Base-by-base conservation (phyloP, 306 rosid genomes). In the Fragaria ananassa region DNA sequence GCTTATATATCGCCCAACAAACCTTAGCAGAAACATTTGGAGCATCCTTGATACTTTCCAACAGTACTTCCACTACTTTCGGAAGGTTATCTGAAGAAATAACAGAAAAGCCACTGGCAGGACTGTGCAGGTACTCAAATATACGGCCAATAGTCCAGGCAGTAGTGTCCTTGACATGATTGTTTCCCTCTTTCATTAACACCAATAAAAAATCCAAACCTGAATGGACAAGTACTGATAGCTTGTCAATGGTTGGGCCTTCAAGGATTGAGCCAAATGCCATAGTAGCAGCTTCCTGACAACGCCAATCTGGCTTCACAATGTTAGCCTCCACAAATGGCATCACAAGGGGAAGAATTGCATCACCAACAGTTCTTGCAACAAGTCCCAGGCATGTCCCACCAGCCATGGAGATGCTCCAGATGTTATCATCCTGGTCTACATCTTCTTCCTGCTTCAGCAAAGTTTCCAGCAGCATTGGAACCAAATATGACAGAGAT, bases 331-430 rank as follows among this genome's bases (percentile, higher is more conserved):
- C 85, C 5, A 82, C 82, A 68, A 82, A 82, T 72, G 85, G 85
- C 76, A 82, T 82, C 54, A 82, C 85, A 49, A 82, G 85, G 53
- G 85, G 82, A 25, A 82, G 73, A 46, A 78, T 53, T 8, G 73
- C 60, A 82, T 78, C 82, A 54, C 77, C 80, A 57, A 82, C 86
- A 58, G 79, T 78, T 78, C 74, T 65, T 23, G 85, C 69, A 78
- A 82, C 82, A 19, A 82, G 85, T 60, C 78, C 72, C 54, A 78
- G 79, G 53, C 82, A 82, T 3, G 86, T 82, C 64, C 86, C 86
- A 49, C 86, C 86, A 62, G 86, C 86, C 86, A 82, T 82, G 18
- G 86, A 70, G 3, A 82, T 41, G 74, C 74, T 82, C 86, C 86
- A 78, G 60, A 78, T 74, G 69, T 51, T 68, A 67, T 78, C 80